Percentiles rank a stretch among this genome's conserved stretches.
These are phyloP conservation scores for Ophiostoma populinum DNA, from an alignment of 2,329 filamentous ascomycete species.

Conservation along the genomic window DNA sequence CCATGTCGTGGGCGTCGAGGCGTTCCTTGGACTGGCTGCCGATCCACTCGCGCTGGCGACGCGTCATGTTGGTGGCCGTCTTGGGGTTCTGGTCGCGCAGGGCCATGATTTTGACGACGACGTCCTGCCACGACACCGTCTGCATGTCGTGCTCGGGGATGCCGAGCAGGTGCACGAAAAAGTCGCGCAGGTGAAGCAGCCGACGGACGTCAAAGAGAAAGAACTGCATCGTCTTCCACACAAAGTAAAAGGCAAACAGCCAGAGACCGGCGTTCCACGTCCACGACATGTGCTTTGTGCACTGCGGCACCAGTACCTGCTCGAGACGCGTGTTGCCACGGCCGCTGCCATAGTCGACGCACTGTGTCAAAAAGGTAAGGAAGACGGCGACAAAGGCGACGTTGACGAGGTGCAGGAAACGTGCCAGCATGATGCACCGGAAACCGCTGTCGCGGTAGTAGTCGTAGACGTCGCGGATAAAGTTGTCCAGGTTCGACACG, in stretches of 20 bases:
- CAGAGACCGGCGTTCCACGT: slow-evolving; percentile 65
- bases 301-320: slow-evolving; percentile 49
- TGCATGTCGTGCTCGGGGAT: slow-evolving; percentile 78
- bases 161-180: slow-evolving; percentile 66
- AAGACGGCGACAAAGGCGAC: slow-evolving; percentile 69
- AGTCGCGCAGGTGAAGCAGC: slow-evolving; percentile 63
- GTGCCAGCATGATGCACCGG: slow-evolving; percentile 64
- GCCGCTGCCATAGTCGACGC: slow-evolving; percentile 67
- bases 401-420: slow-evolving; percentile 59
- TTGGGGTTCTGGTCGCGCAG: slow-evolving; percentile 74
- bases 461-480: slow-evolving; percentile 68
- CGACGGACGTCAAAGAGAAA: slow-evolving; percentile 51
- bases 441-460: slow-evolving; percentile 75
- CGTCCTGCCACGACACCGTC: slow-evolving; percentile 83
- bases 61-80: slow-evolving; percentile 43
- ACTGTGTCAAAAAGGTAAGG: slow-evolving; percentile 69
- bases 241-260: slow-evolving; percentile 73
- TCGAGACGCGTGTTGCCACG: slow-evolving; percentile 40
- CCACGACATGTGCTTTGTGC: slow-evolving; percentile 57
- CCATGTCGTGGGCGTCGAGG: slow-evolving; percentile 91
- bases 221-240: slow-evolving; percentile 62
- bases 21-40: slow-evolving; percentile 83
- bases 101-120: slow-evolving; percentile 71
- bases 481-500: slow-evolving; percentile 74
- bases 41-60: slow-evolving; percentile 37